Conservation (phyloP, 2,329 filamentous ascomycete genomes). For the Coleophoma crateriformis region DNA sequence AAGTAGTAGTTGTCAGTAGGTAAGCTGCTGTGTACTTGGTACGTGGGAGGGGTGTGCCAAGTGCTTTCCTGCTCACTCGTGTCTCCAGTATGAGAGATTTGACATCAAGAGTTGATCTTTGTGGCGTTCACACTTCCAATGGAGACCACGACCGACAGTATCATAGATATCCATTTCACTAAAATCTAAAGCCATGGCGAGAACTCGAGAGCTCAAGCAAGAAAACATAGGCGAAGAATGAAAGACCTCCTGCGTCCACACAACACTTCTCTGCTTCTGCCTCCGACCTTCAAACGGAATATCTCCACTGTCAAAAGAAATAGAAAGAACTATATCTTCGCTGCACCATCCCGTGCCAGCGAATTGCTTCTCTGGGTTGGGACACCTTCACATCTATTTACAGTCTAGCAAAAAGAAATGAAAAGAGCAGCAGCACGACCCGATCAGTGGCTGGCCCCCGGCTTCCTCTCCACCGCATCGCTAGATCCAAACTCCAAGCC, state of each 20-base stretch:
- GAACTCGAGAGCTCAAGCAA: background rate
- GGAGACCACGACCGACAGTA: background rate
- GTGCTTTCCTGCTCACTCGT: too few species aligned
- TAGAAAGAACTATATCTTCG: background rate
- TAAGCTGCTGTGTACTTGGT: too few species aligned
- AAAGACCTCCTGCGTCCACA: too few species aligned
- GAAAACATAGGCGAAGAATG: too few species aligned
- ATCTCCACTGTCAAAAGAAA: slow-evolving; percentile 10
- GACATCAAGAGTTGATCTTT: too few species aligned
- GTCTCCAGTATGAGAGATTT: too few species aligned
- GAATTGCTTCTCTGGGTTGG: background rate
- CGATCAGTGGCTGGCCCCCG: background rate
- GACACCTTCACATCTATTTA: background rate
- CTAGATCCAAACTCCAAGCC: background rate
- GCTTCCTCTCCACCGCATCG: background rate
- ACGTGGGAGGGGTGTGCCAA: too few species aligned
- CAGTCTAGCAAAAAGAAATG: background rate
- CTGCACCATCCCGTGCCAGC: background rate
- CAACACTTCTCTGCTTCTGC: background rate
- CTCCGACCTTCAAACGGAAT: slow-evolving; percentile 3
- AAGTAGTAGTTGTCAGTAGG: too few species aligned
- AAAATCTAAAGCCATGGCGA: background rate
- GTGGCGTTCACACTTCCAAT: too few species aligned
- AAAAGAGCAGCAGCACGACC: background rate
- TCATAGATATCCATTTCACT: slow-evolving; percentile 11